A percentile compares a stretch with the other conserved stretches of the same genome.
These are phyloP conservation scores for Coemansia sp. DNA, from an alignment of 192 early-diverging fungal species.

Conservation along the genomic window DNA sequence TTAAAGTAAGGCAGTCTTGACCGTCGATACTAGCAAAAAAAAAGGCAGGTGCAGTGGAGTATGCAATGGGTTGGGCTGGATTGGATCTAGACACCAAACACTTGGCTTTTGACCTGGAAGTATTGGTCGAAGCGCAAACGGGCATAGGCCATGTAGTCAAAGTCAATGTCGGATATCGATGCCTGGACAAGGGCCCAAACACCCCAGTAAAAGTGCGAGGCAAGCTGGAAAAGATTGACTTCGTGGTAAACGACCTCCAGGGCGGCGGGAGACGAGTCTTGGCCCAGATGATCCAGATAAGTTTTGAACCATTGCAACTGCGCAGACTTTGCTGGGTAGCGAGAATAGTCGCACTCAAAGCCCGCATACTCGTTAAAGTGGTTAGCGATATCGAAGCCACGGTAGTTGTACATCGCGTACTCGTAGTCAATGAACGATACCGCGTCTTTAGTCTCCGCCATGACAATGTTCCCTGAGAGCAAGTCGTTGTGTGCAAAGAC, in stretches of 20 bases:
- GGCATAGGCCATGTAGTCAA: slow-evolving; percentile 93
- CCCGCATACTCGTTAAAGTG: slow-evolving; percentile 96
- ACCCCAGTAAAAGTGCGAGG: slow-evolving; percentile 94
- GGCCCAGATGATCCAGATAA: slow-evolving; percentile 62
- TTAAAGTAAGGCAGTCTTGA: no score
- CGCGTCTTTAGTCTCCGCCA: slow-evolving; percentile 49
- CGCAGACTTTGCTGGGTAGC: slow-evolving; percentile 72
- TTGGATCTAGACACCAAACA: slow-evolving; percentile 15
- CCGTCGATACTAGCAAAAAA: background rate
- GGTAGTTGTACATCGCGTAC: slow-evolving; percentile 81
- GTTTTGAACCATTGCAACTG: slow-evolving; percentile 77
- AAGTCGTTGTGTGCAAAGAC: slow-evolving; percentile 95
- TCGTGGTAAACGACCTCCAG: slow-evolving; percentile 72
- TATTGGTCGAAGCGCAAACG: slow-evolving; percentile 80
- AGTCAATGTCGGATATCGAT: slow-evolving; percentile 88
- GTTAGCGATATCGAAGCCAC: slow-evolving; percentile 95
- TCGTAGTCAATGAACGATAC: slow-evolving; percentile 94
- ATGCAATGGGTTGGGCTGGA: background rate
- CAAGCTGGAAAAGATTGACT: slow-evolving; percentile 81
- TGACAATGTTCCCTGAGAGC: slow-evolving; percentile 86
- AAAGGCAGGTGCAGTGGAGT: background rate
- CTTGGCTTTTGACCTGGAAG: slow-evolving; percentile 52
- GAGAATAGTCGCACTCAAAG: slow-evolving; percentile 91
- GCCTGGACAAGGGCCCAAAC: slow-evolving; percentile 83
- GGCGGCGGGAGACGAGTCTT: slow-evolving; percentile 56